A percentile compares a stretch with the other conserved stretches of the same genome.
These are phyloP conservation scores for Silene uniflora DNA, from an alignment of 148 eudicot genomes.

Conservation along the genomic window DNA sequence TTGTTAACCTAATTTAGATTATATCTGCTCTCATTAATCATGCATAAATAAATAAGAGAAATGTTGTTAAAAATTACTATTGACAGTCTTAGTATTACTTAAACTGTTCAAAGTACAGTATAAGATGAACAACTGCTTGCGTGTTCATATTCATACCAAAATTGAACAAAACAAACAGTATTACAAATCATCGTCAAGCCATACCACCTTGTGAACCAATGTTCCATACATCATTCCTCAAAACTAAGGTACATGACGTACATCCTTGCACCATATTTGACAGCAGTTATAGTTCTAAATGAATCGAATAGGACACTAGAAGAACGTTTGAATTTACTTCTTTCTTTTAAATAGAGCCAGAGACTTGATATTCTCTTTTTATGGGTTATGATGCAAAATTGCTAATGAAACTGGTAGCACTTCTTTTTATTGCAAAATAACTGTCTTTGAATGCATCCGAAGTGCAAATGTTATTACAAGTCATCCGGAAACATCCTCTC, in stretches of 20 bases:
- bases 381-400: neutral
- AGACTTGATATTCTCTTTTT: neutral
- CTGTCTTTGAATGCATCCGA: neutral
- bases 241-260: neutral
- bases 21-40: too few relatives aligned
- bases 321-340: neutral
- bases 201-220: neutral
- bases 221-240: neutral
- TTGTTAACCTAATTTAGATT: too few relatives aligned
- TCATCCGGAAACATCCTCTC: too few relatives aligned
- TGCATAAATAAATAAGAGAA: too few relatives aligned
- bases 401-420: neutral
- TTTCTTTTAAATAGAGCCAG: neutral
- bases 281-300: neutral
- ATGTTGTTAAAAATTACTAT: too few relatives aligned
- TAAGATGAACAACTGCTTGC: neutral
- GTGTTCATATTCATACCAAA: neutral
- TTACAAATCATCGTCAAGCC: neutral
- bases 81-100: too few relatives aligned
- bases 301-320: neutral
- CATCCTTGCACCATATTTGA: neutral
- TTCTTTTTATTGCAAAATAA: neutral
- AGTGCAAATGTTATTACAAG: neutral
- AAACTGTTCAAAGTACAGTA: neutral
- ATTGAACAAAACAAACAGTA: neutral